Evolutionary conservation across 2,329 filamentous ascomycete genomes (phyloP).

Genomic region (Trichoderma atrobrunneum): DNA sequence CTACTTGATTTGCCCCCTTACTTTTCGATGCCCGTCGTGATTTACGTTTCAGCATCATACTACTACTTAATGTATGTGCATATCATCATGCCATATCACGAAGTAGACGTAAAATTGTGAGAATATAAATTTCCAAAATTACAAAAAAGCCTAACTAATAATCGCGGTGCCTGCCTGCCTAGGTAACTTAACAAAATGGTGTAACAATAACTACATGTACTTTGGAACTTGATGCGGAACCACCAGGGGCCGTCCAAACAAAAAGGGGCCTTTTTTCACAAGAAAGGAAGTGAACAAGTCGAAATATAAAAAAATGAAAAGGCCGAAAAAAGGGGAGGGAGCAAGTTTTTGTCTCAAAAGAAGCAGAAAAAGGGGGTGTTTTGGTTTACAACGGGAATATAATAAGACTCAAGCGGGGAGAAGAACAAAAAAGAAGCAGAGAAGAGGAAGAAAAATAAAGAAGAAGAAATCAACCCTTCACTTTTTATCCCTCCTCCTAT

Average conservation of each 20-base stretch:
- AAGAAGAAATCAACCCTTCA: not conserved
- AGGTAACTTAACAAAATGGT: not conserved
- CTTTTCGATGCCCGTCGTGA: not conserved
- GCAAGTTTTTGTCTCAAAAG: not conserved
- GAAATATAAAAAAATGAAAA: not conserved
- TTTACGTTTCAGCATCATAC: not conserved
- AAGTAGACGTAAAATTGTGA: not conserved
- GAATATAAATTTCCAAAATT: not conserved
- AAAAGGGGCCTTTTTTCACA: not conserved
- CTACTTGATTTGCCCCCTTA: not conserved
- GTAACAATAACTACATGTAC: not conserved
- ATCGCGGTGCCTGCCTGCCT: not conserved
- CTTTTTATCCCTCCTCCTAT: not conserved
- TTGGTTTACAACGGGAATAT: not conserved
- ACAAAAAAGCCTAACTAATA: not conserved
- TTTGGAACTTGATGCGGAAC: not conserved
- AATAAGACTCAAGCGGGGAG: not conserved
- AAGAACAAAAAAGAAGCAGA: not conserved
- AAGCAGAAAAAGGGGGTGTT: not conserved
- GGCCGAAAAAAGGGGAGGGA: not conserved
- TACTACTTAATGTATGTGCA: not conserved
- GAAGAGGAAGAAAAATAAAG: not conserved
- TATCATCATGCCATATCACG: not conserved
- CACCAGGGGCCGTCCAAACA: not conserved
- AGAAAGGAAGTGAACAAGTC: not conserved